Base-by-base conservation (phyloP, 768 basidiomycete species). In the Tubosaeta brunneosetosa region DNA sequence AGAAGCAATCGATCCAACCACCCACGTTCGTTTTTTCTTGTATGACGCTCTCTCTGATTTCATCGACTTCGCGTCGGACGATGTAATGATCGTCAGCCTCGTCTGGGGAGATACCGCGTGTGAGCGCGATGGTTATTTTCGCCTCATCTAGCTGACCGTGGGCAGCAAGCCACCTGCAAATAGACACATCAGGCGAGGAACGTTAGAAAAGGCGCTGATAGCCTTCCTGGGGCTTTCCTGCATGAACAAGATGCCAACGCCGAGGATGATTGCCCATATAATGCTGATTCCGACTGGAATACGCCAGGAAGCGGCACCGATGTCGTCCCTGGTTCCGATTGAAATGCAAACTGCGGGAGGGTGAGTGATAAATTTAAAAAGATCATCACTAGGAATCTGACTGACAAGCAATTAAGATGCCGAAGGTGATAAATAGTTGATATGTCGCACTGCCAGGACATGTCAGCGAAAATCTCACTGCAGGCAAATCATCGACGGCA, bases 1-100 rank as follows among this genome's bases (percentile, higher is more conserved):
- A 69, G 73, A 89, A 88, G 66, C 85, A 86, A 52, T 85, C 83
- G n/a, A 81, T 51, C 86, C 87, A 89, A 6, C 81, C 79, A 4
- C 74, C 75, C 54, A 66, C 71, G 36, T 74, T 58, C 16, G 65
- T 57, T 29, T 67, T 66, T 63, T 86, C 84, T 55, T 71, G 68
- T 54, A 81, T 77, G 25, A 83, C 64, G 33, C 77, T 78, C 26
- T 65, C 66, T 13, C 66, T 62, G 51, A 88, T 87, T 60, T 85
- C 84, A 37, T 81, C 73, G 10, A 78, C 69, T 62, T 82, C 80
- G 6, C 71, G 68, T 38, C 66, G 60, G 38, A 83, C 72, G 62
- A 77, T 72, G 50, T 64, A 66, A 58, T 78, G 72, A 7, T 66
- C 63, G 3, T 66, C 58, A 10, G 72, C 77, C 47, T 78, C 74